Base-by-base conservation (phyloP, 345 rosid species). In the Schrenkiella parvula region DNA sequence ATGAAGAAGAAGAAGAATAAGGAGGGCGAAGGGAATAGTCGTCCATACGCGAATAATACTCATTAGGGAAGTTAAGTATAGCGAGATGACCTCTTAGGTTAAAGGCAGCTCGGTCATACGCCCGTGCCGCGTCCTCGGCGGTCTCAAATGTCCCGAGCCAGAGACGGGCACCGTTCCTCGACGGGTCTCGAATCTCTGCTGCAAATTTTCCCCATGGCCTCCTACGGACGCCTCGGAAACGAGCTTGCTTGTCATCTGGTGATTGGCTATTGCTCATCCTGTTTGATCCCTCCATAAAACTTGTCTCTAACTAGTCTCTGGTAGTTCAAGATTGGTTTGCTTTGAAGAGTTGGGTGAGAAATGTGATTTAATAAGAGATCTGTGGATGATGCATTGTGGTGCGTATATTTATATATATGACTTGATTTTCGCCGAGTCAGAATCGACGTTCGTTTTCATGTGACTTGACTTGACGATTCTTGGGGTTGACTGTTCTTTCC, bases 191-290 rank as follows among this genome's bases (percentile, higher is more conserved):
- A 68, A 92, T 92, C 84, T 92, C 95, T 1, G 91, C 92, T n/a
- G 95, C 96, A 47, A 64, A 89, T 62, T 89, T 89, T 0, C 96
- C 96, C 96, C 96, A 92, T 0, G 95, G 96, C 28, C 96, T 79
- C 75, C 83, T 67, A 50, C 96, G 66, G 3, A 86, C 91, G 0
- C 95, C 91, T 56, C 88, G 80, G 31, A 80, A 87, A 25, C 84
- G 80, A 32, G 77, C 76, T 54, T 76, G 71, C 31, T 54, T 57
- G 67, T 76, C 79, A 34, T 76, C 79, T 54, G 69, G 79, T 44
- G 31, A 6, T 13, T 68, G 73, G 41, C 59, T 78, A 67, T 67
- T 41, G 74, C 41, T 39, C 21, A 69, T 70, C 65, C 76, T 53
- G 37, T 68, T 62, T 77, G 71, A 55, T n/a, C 82, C 73, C 12